phyloP scores from a whole-genome alignment of 345 rosid species.

The Eucalyptus victrix region DNA sequence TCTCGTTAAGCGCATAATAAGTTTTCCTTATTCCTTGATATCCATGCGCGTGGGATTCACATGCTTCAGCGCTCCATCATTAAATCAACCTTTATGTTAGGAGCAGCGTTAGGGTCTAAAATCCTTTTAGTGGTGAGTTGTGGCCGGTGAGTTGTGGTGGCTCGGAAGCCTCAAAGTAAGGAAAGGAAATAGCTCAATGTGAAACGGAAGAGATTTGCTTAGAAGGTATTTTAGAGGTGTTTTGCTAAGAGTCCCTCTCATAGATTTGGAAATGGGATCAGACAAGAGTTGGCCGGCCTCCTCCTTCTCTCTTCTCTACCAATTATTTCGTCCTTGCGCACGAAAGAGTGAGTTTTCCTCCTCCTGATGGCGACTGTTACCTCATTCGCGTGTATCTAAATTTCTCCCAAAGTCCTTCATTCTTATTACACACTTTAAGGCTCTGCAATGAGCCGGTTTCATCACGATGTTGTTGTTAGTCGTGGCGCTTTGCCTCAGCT shows the following conservation, averaged over 20 bases:
- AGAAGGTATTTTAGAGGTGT: background rate
- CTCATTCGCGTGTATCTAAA: no score
- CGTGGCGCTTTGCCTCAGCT: background rate
- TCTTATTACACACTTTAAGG: background rate
- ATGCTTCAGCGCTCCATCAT: background rate
- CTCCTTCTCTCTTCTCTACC: conserved; percentile 6
- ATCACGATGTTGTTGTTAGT: background rate
- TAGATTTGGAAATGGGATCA: background rate
- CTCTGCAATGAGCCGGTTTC: background rate
- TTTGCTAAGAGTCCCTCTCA: background rate
- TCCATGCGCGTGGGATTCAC: background rate
- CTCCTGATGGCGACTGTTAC: background rate
- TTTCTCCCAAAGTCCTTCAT: background rate
- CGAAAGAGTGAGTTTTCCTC: background rate
- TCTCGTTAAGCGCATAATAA: background rate
- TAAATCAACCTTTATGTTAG: background rate
- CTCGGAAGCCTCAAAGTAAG: background rate
- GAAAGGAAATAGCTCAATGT: background rate
- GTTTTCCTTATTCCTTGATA: background rate
- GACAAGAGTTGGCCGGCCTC: background rate
- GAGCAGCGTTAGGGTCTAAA: background rate
- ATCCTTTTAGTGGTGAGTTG: background rate
- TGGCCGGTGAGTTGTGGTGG: background rate
- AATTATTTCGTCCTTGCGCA: background rate
- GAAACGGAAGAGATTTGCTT: background rate